Conservation (phyloP, 1,284 basidiomycete species). For the Vanrija pseudolonga region DNA sequence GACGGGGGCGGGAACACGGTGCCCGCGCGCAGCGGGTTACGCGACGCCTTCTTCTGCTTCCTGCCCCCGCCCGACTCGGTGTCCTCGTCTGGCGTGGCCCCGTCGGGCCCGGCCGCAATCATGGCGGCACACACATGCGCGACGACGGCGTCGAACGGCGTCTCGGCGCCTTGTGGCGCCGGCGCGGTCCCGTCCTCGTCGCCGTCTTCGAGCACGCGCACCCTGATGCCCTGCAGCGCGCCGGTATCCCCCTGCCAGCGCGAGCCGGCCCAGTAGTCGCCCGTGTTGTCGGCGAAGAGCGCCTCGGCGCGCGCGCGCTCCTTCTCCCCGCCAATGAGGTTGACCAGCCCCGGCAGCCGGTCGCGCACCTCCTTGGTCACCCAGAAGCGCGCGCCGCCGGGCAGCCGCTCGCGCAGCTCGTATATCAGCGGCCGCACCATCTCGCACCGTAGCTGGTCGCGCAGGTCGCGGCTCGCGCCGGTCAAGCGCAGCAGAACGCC, state of each 20-base stretch:
- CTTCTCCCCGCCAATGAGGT: conserved; percentile 37
- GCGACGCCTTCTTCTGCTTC: conserved; percentile 1
- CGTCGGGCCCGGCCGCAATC: background rate
- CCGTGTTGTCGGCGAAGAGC: conserved; percentile 19
- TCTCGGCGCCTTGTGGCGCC: background rate
- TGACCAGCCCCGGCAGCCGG: conserved; percentile 33
- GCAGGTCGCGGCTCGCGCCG: conserved; percentile 34
- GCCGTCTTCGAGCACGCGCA: conserved; percentile 23
- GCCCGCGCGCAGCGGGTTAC: conserved; percentile 8
- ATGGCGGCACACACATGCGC: conserved; percentile 9
- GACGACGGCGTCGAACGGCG: conserved; percentile 12
- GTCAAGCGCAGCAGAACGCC: conserved; percentile 13
- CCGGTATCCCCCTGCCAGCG: conserved; percentile 33
- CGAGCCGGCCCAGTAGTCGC: conserved; percentile 34
- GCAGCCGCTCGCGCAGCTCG: conserved; percentile 33
- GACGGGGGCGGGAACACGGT: conserved; percentile 15
- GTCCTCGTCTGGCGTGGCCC: background rate
- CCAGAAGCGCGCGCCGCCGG: conserved; percentile 30
- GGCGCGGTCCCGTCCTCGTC: background rate
- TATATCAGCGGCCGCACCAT: conserved; percentile 34
- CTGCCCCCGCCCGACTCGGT: background rate
- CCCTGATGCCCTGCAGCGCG: conserved; percentile 21
- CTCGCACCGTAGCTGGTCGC: conserved; percentile 41
- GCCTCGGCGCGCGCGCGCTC: conserved; percentile 31
- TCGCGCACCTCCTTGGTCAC: conserved; percentile 38